A percentile compares a stretch with the other conserved stretches of the same genome.
phyloP scores from a whole-genome alignment of 2,329 filamentous ascomycete species.

The Cladosporium cucumerinum region DNA sequence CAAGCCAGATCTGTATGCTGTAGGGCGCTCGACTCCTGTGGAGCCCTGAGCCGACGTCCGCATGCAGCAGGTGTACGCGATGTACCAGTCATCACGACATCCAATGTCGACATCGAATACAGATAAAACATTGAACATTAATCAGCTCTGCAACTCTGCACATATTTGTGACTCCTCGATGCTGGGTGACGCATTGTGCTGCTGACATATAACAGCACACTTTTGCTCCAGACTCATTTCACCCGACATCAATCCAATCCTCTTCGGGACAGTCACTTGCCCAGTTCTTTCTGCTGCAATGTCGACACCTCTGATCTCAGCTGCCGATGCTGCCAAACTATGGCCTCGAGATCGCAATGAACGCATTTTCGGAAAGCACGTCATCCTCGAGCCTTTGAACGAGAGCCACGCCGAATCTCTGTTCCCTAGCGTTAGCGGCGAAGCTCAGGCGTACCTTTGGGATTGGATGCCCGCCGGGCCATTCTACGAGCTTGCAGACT shows the following conservation, averaged over 20 bases:
- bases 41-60: not conserved
- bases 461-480: constrained; percentile 43
- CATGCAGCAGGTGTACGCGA: not conserved
- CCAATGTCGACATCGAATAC: not conserved
- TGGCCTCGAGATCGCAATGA: constrained; percentile 8
- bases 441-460: constrained; percentile 34
- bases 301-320: constrained; percentile 2
- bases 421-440: constrained; percentile 19
- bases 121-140: not conserved
- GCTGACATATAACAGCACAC: not conserved
- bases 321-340: constrained; percentile 6
- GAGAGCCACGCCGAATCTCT: constrained; percentile 18
- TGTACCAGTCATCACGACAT: not conserved
- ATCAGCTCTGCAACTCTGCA: not conserved
- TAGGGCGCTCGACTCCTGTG: not conserved
- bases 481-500: constrained; percentile 26
- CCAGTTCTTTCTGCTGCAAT: not conserved
- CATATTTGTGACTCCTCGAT: not conserved
- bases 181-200: not conserved
- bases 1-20: not conserved
- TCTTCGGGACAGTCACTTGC: not conserved
- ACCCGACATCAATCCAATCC: not conserved
- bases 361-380: constrained; percentile 17
- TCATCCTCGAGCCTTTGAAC: constrained; percentile 17
- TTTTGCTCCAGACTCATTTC: not conserved